Conservation (phyloP, 352 stramenopile species). For the Globisporangium irregulare region DNA sequence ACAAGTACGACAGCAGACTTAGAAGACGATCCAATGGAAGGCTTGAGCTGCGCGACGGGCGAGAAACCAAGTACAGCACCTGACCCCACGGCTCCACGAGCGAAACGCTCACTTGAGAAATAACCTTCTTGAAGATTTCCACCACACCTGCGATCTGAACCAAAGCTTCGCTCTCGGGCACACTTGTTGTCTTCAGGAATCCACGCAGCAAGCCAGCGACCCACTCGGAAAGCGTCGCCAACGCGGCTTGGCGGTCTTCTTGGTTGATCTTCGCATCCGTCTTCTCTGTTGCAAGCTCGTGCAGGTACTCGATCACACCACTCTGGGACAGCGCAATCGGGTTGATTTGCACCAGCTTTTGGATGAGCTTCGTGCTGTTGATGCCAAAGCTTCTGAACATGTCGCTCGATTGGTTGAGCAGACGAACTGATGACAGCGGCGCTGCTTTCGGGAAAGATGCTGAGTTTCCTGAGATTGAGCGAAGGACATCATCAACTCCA, state of each 20-base stretch:
- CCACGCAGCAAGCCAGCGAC: conserved; percentile 40
- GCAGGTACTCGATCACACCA: conserved; percentile 23
- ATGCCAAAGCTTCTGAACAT: conserved; percentile 35
- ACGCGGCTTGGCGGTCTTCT: conserved; percentile 59
- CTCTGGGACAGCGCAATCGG: conserved; percentile 29
- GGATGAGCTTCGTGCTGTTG: conserved; percentile 38
- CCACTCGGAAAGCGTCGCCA: conserved; percentile 59
- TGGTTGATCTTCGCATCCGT: conserved; percentile 39
- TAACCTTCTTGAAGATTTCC: conserved; percentile 34
- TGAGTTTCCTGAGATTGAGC: conserved; percentile 40
- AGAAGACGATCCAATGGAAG: conserved; percentile 25
- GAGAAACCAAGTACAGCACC: conserved; percentile 48
- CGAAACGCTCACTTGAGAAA: conserved; percentile 59
- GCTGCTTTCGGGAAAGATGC: conserved; percentile 46
- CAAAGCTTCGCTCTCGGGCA: conserved; percentile 18
- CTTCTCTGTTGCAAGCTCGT: conserved; percentile 30
- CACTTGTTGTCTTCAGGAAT: conserved; percentile 26
- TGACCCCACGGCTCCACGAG: conserved; percentile 54
- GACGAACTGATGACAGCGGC: conserved; percentile 50
- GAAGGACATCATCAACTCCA: conserved; percentile 61
- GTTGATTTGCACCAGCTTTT: conserved; percentile 49
- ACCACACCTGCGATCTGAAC: conserved; percentile 24
- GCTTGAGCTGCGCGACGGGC: conserved; percentile 23
- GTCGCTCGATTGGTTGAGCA: conserved; percentile 48
- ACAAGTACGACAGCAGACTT: conserved; percentile 28